Base-by-base conservation (phyloP, 2,329 filamentous ascomycete genomes). In the Aspergillus sp. region DNA sequence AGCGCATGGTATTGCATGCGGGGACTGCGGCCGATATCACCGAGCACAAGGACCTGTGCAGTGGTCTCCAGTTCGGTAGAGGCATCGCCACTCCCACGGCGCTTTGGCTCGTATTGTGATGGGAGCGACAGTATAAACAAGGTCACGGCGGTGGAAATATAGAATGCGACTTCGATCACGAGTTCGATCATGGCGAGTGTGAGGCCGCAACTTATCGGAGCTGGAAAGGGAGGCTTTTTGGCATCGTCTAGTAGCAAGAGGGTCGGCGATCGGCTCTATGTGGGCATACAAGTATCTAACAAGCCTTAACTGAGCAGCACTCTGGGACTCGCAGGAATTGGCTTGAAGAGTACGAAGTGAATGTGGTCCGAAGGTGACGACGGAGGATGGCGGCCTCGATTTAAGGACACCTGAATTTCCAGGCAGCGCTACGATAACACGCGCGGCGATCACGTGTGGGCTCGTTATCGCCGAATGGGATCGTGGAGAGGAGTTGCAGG, bases 1-100 rank as follows among this genome's bases (percentile, higher is more conserved):
- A 96, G 80, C 19, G 93, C 93, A 82, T 99, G 95, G 68, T 99
- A 98, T 71, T 98, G 93, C 93, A 99, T 99, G 56, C 95, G 91
- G 50, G 95, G 95, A 72, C 93, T 98, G 46, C 93, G 86, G 40
- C 95, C 95, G 72, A 99, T 93, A 70, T 99, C 95, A 45, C 95
- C 95, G 27, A 99, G 83, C 17, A 99, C 95, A 15, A 99, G 82
- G 52, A 99, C 86, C 74, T 96, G 91, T 44, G 93, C 83, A 0
- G 81, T 83, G 37, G 79, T 75, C 57, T 81, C 70, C 15, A 64
- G 57, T 5, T 56, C 61, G n/a, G 58, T 41, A 17, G 56, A 64
- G 60, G 54, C 67, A 47, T 60, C 60, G 37, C 71, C 60, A n/a
- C 55, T 60, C 13, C 68, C 53, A 13, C 65, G 64, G 11, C 67